Conservation (phyloP, 2,329 filamentous ascomycete species). For the Stromatinia cepivora region DNA sequence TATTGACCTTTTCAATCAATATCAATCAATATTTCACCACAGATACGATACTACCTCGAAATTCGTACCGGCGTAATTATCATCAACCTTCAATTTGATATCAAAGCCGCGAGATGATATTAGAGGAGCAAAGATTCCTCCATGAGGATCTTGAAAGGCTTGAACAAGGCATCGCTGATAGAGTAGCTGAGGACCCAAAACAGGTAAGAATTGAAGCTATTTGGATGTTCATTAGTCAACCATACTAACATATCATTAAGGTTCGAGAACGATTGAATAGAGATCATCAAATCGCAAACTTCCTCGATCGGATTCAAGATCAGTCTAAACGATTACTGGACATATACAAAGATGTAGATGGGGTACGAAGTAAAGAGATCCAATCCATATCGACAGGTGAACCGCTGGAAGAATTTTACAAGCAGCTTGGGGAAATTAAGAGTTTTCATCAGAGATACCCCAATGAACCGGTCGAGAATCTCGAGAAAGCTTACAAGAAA, state of each 20-base stretch:
- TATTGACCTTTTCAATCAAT: not conserved
- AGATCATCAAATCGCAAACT: conserved; percentile 87
- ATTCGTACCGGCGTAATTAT: not conserved
- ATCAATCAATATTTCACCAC: not conserved
- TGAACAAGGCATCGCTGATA: conserved; percentile 90
- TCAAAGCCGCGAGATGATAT: conserved; percentile 57
- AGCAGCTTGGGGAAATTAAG: conserved; percentile 76
- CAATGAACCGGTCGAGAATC: conserved; percentile 91
- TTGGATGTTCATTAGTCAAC: not conserved
- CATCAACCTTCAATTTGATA: not conserved
- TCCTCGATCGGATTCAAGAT: conserved; percentile 81
- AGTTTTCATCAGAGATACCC: conserved; percentile 89
- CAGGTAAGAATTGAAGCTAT: conserved; percentile 57
- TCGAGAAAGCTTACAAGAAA: conserved; percentile 86
- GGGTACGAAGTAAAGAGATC: conserved; percentile 73
- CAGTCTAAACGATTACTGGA: conserved; percentile 79
- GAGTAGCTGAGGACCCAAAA: conserved; percentile 83
- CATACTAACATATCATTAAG: conserved; percentile 47
- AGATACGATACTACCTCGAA: not conserved
- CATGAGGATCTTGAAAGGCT: conserved; percentile 96
- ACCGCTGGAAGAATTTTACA: conserved; percentile 88
- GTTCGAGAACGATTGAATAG: conserved; percentile 85
- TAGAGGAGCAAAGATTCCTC: conserved; percentile 91
- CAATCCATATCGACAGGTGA: conserved; percentile 83
- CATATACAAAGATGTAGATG: conserved; percentile 80